These are phyloP conservation scores for Rhizophagus clarus DNA, from an alignment of 192 early-diverging fungal species.

Conservation along the genomic window DNA sequence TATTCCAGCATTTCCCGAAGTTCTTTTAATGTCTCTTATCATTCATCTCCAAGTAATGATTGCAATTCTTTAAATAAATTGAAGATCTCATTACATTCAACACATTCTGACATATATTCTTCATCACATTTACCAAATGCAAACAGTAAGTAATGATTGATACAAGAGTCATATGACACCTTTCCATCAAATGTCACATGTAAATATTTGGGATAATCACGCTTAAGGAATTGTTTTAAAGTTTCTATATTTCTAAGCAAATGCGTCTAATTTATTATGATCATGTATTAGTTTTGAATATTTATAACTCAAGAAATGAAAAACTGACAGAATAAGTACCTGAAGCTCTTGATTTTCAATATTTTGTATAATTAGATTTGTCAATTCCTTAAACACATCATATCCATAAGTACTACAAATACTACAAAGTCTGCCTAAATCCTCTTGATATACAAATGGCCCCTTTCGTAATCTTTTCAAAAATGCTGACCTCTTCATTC, in stretches of 20 bases:
- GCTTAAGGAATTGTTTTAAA: not conserved
- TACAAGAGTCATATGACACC: not conserved
- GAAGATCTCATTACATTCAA: not conserved
- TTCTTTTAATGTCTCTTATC: not conserved
- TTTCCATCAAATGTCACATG: not conserved
- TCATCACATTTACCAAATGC: not conserved
- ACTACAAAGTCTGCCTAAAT: not conserved
- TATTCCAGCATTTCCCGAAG: not conserved
- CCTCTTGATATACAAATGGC: not conserved
- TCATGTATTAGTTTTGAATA: not conserved
- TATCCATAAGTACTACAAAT: not conserved
- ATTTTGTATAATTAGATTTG: not conserved
- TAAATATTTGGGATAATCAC: not conserved
- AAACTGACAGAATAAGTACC: not conserved
- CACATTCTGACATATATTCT: not conserved
- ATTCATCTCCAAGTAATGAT: not conserved
- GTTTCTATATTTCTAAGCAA: not conserved
- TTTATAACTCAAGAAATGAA: not conserved
- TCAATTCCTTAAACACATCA: not conserved
- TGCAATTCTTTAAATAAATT: not conserved
- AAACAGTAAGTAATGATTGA: not conserved
- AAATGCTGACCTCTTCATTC: not conserved
- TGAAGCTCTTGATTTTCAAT: not conserved
- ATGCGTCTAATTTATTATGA: not conserved
- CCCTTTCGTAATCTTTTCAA: not conserved